phyloP scores from a whole-genome alignment of 2,329 filamentous ascomycete genomes.

The Phaeoacremonium minimum region DNA sequence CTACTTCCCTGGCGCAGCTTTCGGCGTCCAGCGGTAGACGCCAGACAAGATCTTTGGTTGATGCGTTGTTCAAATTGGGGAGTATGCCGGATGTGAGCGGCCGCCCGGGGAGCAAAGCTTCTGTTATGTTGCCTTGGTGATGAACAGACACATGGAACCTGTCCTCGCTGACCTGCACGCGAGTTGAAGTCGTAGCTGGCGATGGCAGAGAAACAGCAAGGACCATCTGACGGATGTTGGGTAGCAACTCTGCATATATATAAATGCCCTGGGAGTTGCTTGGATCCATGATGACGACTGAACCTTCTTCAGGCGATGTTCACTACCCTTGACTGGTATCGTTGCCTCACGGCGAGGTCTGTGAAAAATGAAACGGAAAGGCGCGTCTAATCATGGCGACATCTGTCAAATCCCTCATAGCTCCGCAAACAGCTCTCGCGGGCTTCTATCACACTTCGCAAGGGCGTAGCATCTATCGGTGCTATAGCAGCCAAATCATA shows the following conservation, averaged over 20 bases:
- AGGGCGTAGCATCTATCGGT: too few species aligned
- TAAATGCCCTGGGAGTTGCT: slow-evolving; percentile 13
- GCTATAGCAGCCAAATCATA: too few species aligned
- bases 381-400: too few species aligned
- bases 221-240: slow-evolving; percentile 61
- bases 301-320: too few species aligned
- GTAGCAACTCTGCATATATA: slow-evolving; percentile 62
- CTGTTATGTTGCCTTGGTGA: slow-evolving; percentile 34
- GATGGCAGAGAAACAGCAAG: slow-evolving; percentile 48
- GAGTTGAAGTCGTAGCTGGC: slow-evolving; percentile 34
- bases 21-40: slow-evolving; percentile 9
- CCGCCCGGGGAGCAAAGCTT: slow-evolving; percentile 37
- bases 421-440: too few species aligned
- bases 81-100: slow-evolving; percentile 22
- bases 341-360: too few species aligned
- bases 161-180: slow-evolving; percentile 36
- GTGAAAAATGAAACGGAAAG: too few species aligned
- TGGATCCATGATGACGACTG: too few species aligned
- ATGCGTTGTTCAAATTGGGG: slow-evolving; percentile 30
- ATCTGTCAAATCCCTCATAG: too few species aligned
- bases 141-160: slow-evolving; percentile 40
- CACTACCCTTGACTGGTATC: too few species aligned
- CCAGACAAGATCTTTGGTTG: slow-evolving; percentile 15
- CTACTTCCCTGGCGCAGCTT: slow-evolving; percentile 29
- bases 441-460: too few species aligned